Percentiles rank a stretch among this genome's conserved stretches.
These are phyloP conservation scores for Alternaria conjuncta DNA, from an alignment of 2,329 filamentous ascomycete genomes.

Conservation along the genomic window DNA sequence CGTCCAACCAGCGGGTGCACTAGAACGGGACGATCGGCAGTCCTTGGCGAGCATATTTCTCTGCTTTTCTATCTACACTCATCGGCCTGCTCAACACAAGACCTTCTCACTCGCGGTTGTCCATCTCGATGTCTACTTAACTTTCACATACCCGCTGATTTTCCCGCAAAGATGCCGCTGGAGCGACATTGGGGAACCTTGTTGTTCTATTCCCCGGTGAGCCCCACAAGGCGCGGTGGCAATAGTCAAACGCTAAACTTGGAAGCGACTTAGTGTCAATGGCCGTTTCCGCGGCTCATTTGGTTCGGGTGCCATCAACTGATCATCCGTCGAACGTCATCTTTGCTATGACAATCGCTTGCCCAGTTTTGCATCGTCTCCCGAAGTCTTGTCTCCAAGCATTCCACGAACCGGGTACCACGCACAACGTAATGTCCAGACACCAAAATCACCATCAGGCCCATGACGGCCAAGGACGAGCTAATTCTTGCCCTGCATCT, in stretches of 20 bases:
- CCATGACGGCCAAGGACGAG: not conserved
- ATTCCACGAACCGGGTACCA: not conserved
- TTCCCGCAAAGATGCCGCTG: slow-evolving; percentile 1
- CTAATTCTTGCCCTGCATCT: not conserved
- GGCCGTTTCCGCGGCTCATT: not conserved
- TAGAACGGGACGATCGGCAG: slow-evolving; percentile 21
- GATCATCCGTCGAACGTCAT: slow-evolving; percentile 4
- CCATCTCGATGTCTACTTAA: not conserved
- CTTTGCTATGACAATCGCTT: not conserved
- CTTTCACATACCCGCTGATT: not conserved
- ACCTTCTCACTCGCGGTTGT: not conserved
- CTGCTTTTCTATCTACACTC: slow-evolving; percentile 1
- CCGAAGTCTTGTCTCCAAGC: not conserved
- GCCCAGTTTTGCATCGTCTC: not conserved
- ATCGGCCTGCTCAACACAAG: not conserved
- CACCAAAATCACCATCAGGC: not conserved
- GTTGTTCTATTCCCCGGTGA: slow-evolving; percentile 5
- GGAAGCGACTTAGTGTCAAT: not conserved
- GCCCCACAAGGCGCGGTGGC: slow-evolving; percentile 8
- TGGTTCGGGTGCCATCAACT: not conserved
- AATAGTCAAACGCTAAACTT: slow-evolving; percentile 2
- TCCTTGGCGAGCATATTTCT: slow-evolving; percentile 9
- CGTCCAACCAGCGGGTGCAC: slow-evolving; percentile 4
- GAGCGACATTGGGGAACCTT: slow-evolving; percentile 16
- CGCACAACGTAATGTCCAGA: not conserved